A percentile compares a stretch with the other conserved stretches of the same genome.
phyloP scores from a whole-genome alignment of 371 early-diverging fungal genomes.

The Mucor velutinosus region DNA sequence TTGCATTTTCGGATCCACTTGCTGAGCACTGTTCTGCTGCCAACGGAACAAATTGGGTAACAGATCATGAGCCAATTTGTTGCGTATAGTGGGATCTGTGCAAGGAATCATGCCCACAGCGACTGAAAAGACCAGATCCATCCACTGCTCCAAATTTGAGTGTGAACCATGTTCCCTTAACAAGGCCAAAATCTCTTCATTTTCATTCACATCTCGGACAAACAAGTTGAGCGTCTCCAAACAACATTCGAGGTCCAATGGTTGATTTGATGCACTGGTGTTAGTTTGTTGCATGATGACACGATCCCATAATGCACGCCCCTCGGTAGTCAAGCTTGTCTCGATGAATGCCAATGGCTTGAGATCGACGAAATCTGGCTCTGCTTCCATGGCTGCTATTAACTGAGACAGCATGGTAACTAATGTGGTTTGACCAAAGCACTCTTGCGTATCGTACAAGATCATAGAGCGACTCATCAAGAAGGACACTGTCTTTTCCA shows the following conservation, averaged over 20 bases:
- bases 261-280: neutral
- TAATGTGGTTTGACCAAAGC: conserved; percentile 25
- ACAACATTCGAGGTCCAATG: conserved; percentile 42
- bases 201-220: conserved; percentile 27
- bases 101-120: conserved; percentile 47
- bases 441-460: neutral
- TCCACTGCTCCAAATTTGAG: conserved; percentile 24
- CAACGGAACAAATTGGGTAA: conserved; percentile 43
- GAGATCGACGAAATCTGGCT: conserved; percentile 52
- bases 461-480: conserved; percentile 31
- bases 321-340: conserved; percentile 2
- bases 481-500: conserved; percentile 33
- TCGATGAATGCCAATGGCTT: conserved; percentile 38
- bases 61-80: conserved; percentile 39
- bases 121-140: conserved; percentile 39
- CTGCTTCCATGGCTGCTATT: conserved; percentile 34
- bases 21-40: conserved; percentile 26
- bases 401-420: conserved; percentile 31
- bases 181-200: conserved; percentile 13
- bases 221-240: conserved; percentile 36
- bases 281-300: neutral
- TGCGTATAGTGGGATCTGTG: conserved; percentile 36
- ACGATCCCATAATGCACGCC: conserved; percentile 17
- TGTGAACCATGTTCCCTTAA: neutral
- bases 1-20: conserved; percentile 17